Base-by-base conservation (phyloP, 257 asterid species). In the Solanum lycopersicoides region DNA sequence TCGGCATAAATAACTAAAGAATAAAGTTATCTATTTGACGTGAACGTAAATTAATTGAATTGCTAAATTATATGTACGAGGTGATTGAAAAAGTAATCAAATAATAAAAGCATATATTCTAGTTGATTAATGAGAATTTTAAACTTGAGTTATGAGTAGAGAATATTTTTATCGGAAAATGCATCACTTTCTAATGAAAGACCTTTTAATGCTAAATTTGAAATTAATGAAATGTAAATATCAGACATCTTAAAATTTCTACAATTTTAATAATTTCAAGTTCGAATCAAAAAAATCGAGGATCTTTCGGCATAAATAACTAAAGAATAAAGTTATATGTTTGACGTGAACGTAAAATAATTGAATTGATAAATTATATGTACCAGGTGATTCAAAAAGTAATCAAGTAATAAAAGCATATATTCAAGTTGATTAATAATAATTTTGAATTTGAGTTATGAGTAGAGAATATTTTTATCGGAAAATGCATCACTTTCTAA, bases 381-480 rank as follows among this genome's bases (percentile, higher is more conserved):
- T 68, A 12, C 0, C 2, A 8, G 0, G 12, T 12, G 10, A 2
- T 65, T 12, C 12, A 65, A 68, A 5, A 13, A 12, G 4, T 6
- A 6, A 16, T 6, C 4, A 68, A 28, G 6, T 0, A 68, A 68
- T 68, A 28, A 68, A 3, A 28, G 3, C 1, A 28, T 68, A 68
- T 68, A 28, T 68, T 28, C 2, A 5, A 25, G 37, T 66, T 66
- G 10, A 66, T 66, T 66, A 25, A 63, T 66, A 9, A 28, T 4
- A 68, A 14, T 28, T 68, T 68, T 6, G 11, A 14, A 13, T 28
- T 66, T 1, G 74, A 66, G 4, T 13, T 28, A 6, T 25, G 34
- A 5, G 16, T 5, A 25, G 18, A 25, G 1, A 2, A 12, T 6
- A 25, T 2, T 63, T 63, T n/a, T 63, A n/a, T 23, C 23, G 14